Evolutionary conservation across 805 yeast species (phyloP), one percentile per base, ranked within the genome.

Genomic region (Saturnispora diversa): DNA sequence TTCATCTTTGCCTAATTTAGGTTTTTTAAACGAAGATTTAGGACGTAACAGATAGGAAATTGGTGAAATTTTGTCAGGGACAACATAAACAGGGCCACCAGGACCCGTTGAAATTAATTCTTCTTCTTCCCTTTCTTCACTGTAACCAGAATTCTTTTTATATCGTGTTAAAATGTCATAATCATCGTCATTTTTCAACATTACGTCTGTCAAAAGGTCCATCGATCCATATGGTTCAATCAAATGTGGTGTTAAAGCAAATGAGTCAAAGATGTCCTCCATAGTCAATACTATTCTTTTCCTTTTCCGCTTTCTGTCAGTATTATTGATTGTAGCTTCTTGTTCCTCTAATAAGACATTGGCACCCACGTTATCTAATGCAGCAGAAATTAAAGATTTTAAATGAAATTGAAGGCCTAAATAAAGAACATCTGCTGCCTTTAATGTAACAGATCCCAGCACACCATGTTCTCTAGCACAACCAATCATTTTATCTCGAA

Each of bases 381-480:
- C 76, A 47, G 75, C 74, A 51, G 85, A 92, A 5, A 90, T 61
- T 9, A 88, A 65, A 44, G 76, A 74, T 51, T 80, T 83, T 48
- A 92, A 60, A 60, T 87, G 90, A 25, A 73, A 68, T 54, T 90
- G 97, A 31, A 92, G 64, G 0, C 96, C 97, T n/a, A 83, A 59
- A 17, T 78, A 65, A 47, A 88, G 57, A 15, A 92, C 64, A 41
- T 87, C 94, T n/a, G 84, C 73, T 5, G 82, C 84, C 16, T 77
- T 78, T n/a, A 79, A 71, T 33, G 77, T 79, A n/a, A 90, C 68
- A 12, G 78, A 75, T 1, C 95, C 95, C 0, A 87, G 70, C 7
- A 92, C 64, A 0, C 98, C 98, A 55, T 86, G 77, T 53, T 92
- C 97, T 51, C 96, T 70, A 48, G 92, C 81, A 8, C 83, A 77